Percentiles rank a stretch among this genome's conserved stretches.
Evolutionary conservation across 2,329 filamentous ascomycete species (phyloP).

Genomic region (Rhinocladiella similis): DNA sequence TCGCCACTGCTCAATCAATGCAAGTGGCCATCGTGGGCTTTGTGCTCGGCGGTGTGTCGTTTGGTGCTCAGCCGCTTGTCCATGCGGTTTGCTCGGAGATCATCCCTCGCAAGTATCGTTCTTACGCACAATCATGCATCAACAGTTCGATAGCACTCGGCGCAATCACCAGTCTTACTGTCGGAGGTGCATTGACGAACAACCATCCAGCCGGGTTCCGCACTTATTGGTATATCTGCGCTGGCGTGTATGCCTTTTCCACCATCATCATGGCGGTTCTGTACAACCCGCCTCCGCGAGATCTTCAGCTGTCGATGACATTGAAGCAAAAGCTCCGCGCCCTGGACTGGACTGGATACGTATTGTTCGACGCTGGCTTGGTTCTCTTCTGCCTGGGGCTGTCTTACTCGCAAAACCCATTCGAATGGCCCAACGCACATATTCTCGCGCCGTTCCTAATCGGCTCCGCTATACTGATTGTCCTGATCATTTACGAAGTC

Average conservation of each 20-base stretch:
- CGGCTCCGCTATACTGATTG: conserved; percentile 43
- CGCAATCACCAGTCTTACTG: conserved; percentile 1
- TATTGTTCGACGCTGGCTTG: conserved; percentile 80
- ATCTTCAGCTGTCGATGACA: conserved; percentile 5
- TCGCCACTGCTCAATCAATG: conserved; percentile 4
- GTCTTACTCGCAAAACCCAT: conserved; percentile 57
- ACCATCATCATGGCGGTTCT: conserved; percentile 1
- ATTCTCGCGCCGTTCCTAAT: conserved; percentile 53
- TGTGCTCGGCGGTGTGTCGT: neutral
- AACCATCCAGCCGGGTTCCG: conserved; percentile 9
- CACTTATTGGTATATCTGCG: conserved; percentile 14
- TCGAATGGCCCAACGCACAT: conserved; percentile 51
- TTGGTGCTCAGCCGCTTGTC: conserved; percentile 4
- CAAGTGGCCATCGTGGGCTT: conserved; percentile 6
- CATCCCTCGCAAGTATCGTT: conserved; percentile 13
- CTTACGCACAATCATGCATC: conserved; percentile 5
- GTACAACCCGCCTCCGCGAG: conserved; percentile 10
- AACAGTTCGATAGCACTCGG: conserved; percentile 7
- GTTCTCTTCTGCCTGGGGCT: conserved; percentile 94
- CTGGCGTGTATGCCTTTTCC: conserved; percentile 2
- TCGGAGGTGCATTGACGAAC: conserved; percentile 4
- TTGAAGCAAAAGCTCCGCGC: neutral
- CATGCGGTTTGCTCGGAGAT: conserved; percentile 14
- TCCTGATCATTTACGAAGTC: conserved; percentile 56
- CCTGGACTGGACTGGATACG: neutral